A percentile compares a stretch with the other conserved stretches of the same genome.
These are phyloP conservation scores for Sclerotiophoma versabilis DNA, from an alignment of 2,329 filamentous ascomycete genomes.

Conservation along the genomic window DNA sequence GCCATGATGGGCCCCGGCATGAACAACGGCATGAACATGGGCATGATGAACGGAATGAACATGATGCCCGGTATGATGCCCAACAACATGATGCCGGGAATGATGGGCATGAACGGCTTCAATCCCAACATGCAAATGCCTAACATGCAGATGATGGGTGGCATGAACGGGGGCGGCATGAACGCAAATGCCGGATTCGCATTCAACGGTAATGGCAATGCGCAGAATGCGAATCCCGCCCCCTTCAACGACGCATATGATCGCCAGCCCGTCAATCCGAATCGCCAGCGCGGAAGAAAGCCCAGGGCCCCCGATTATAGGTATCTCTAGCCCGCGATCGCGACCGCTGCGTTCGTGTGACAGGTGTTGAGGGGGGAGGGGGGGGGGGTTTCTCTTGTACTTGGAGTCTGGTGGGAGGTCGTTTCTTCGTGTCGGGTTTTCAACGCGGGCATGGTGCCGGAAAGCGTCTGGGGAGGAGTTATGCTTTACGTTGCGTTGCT, in stretches of 20 bases:
- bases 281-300: conserved; percentile 80
- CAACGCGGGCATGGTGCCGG: too few relatives aligned
- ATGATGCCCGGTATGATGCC: conserved; percentile 47
- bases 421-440: too few relatives aligned
- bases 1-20: conserved; percentile 51
- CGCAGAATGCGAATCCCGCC: conserved; percentile 25
- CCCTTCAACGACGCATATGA: conserved; percentile 79
- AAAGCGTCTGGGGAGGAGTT: too few relatives aligned
- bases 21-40: conserved; percentile 35
- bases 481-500: too few relatives aligned
- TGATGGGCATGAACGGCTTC: conserved; percentile 19
- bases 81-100: conserved; percentile 44
- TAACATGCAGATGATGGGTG: conserved; percentile 21
- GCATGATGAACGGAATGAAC: conserved; percentile 7
- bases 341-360: too few relatives aligned
- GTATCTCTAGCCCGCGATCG: too few relatives aligned
- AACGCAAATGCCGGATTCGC: not conserved
- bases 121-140: conserved; percentile 17
- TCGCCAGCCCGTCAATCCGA: conserved; percentile 92
- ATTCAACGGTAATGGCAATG: not conserved
- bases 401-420: too few relatives aligned
- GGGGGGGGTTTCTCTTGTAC: too few relatives aligned
- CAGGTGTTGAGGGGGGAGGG: too few relatives aligned
- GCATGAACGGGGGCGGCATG: not conserved
- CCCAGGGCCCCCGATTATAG: conserved; percentile 82